Percentiles rank a stretch among this genome's conserved stretches.
These are phyloP conservation scores for Imleria badia DNA, from an alignment of 768 basidiomycete genomes.

Conservation along the genomic window DNA sequence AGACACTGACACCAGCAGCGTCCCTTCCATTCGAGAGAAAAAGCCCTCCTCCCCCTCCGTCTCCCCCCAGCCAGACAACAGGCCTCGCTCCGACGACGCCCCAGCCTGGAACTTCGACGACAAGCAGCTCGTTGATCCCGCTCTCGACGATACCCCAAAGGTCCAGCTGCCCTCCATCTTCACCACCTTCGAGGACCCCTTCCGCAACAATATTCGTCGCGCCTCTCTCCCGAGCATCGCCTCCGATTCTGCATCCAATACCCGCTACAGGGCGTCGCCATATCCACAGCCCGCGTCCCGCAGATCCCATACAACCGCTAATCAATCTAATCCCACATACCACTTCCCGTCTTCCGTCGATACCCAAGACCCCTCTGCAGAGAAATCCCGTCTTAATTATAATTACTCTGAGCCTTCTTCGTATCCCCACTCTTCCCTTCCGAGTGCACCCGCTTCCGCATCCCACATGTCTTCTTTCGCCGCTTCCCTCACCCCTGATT, in stretches of 20 bases:
- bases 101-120: constrained; percentile 32
- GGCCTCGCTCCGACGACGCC: constrained; percentile 36
- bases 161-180: constrained; percentile 77
- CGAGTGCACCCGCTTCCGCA: constrained; percentile 52
- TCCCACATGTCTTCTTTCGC: constrained; percentile 50
- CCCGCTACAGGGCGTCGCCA: constrained; percentile 54
- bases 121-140: constrained; percentile 42
- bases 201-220: constrained; percentile 55
- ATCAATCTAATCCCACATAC: constrained; percentile 41
- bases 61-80: constrained; percentile 48
- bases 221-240: constrained; percentile 62
- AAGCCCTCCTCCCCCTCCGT: constrained; percentile 54
- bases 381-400: constrained; percentile 40
- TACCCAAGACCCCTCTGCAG: constrained; percentile 40
- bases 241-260: constrained; percentile 42
- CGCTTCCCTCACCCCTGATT: constrained; percentile 47
- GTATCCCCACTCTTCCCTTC: constrained; percentile 49
- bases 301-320: constrained; percentile 46
- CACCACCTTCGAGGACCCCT: constrained; percentile 61
- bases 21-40: constrained; percentile 61
- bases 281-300: constrained; percentile 52
- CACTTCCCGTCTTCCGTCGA: constrained; percentile 55
- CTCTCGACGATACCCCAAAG: constrained; percentile 43
- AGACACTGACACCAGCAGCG: constrained; percentile 57
- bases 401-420: constrained; percentile 46